Base-by-base conservation (phyloP, 1,284 basidiomycete species). In the Schizophyllum amplum region DNA sequence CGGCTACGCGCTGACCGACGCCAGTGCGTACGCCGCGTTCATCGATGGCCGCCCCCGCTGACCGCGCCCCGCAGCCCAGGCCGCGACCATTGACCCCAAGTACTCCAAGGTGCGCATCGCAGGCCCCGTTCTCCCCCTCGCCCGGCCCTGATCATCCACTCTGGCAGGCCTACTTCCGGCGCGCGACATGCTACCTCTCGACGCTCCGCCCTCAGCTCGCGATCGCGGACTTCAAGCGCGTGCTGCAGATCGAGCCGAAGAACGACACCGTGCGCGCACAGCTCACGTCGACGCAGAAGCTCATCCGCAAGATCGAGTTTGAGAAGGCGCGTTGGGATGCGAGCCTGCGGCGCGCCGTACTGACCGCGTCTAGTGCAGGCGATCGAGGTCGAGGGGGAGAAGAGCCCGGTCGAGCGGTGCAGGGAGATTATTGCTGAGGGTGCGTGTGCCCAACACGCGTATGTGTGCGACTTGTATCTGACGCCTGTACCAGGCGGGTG, bases 141-240 rank as follows among this genome's bases (percentile, higher is more conserved):
- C 17, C 33, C 7, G 17, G 13, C 33, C 33, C 33, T 3, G 13
- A 9, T 17, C 33, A 4, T 17, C 33, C 33, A n/a, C n/a, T n/a
- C n/a, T n/a, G n/a, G n/a, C 33, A 42, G 70, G 93, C 92, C 0
- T 94, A 90, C 68, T 94, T 90, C 70, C 77, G 89, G 60, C 89
- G 97, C 54, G 96, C 92, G 53, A 88, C 90, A 64, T 97, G 94
- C 62, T 85, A 96, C 66, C 80, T 99, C 58, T 90, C 96, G 67
- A 91, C 94, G 55, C 73, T 98, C 59, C 88, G 90, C 66, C 90
- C 90, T 50, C 90, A 91, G 62, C 73, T 84, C 52, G 94, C 95
- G 4, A 81, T 97, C 17, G 73, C 81, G 21, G 94, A 98, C 72
- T 90, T 97, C 71, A 92, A 87, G 72, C 91, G 86, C 70, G 86